Base-by-base conservation (phyloP, 2,329 filamentous ascomycete species). In the Penicillium corylophilum region DNA sequence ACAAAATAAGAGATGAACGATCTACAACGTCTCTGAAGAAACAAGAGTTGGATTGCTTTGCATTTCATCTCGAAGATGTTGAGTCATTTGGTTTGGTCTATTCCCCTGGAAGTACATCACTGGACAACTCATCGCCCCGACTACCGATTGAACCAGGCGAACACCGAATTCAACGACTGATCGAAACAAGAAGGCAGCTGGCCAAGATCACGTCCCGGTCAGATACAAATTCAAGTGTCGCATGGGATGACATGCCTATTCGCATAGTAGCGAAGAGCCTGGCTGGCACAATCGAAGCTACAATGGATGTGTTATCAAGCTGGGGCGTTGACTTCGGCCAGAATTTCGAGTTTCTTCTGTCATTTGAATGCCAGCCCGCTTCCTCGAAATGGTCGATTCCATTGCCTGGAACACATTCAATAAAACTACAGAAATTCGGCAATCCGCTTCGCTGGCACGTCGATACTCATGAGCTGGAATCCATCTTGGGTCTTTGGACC, bases 1-100 rank as follows among this genome's bases (percentile, higher is more conserved):
- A 71, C 36, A 44, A 58, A 8, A 46, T 71, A 0, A 22, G 52
- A 4, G 31, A 57, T 1, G 62, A 68, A 3, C 53, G 60, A 28
- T 49, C 58, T 0, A 44, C 67, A 5, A 55, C 44, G 4, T 59
- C 60, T 8, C 45, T 60, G 3, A 67, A 63, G 2, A 55, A 64
- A 13, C 68, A 71, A 16, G 69, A 72, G 28, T 22, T 72, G 1
- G 70, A 72, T 15, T 68, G 53, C 16, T 67, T 71, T 20, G 57
- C 63, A 0, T 70, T 69, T 29, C 53, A 64, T 38, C 61, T 71
- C 1, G 60, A 64, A 15, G 29, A 61, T 1, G 48, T 64, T 0
- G 45, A 60, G 13, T 65, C 60, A 0, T 67, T 71, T 22, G 43
- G 53, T 4, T 20, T 69, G 2, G 29, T 56, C 5, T 53, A 54